These are phyloP conservation scores for Alternaria burnsii DNA, from an alignment of 2,329 filamentous ascomycete genomes.

Conservation along the genomic window DNA sequence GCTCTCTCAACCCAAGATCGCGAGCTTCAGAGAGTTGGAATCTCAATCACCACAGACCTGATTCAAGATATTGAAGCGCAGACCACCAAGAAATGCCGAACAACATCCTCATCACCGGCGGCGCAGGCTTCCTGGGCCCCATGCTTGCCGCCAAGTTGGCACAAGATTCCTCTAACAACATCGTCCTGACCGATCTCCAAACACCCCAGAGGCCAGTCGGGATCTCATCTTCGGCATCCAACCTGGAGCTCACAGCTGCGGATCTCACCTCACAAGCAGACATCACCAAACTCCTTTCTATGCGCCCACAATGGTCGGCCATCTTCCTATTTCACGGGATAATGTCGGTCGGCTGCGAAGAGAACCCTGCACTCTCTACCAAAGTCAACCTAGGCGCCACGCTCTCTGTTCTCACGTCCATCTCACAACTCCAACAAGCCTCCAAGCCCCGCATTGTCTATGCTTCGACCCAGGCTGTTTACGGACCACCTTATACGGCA, in stretches of 20 bases:
- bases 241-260: slow-evolving; percentile 2
- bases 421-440: background rate
- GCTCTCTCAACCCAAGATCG: background rate
- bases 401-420: slow-evolving; percentile 52
- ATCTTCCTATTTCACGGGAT: slow-evolving; percentile 68
- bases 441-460: background rate
- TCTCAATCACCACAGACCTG: background rate
- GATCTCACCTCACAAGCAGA: background rate
- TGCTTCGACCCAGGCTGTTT: slow-evolving; percentile 9
- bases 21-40: background rate
- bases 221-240: background rate
- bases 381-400: slow-evolving; percentile 66
- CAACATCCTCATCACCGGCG: slow-evolving; percentile 8
- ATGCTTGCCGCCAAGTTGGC: slow-evolving; percentile 11
- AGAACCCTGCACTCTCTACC: slow-evolving; percentile 65
- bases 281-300: slow-evolving; percentile 6
- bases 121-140: slow-evolving; percentile 10
- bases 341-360: slow-evolving; percentile 69
- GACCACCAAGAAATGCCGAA: background rate
- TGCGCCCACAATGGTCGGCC: slow-evolving; percentile 18
- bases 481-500: slow-evolving; percentile 56
- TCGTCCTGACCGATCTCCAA: slow-evolving; percentile 8
- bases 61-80: background rate
- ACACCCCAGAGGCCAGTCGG: slow-evolving; percentile 6
- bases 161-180: slow-evolving; percentile 1